Evolutionary conservation across 176 grass and related monocot species (phyloP).

Genomic region (Raddia distichophylla): DNA sequence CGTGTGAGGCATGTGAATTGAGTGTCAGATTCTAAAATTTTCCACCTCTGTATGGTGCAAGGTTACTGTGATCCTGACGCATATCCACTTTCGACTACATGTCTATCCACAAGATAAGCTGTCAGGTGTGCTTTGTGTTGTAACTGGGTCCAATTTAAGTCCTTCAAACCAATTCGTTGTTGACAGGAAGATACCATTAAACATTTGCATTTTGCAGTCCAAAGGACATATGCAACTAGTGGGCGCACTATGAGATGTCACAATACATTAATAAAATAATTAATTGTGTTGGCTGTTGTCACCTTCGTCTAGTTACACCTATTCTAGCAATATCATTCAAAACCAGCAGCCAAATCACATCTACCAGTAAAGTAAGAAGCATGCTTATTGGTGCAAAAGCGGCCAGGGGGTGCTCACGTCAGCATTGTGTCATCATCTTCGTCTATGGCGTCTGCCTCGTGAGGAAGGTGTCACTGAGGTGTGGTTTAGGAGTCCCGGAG

Average conservation of each 20-base stretch:
- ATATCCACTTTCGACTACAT: not conserved
- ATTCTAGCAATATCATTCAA: not conserved
- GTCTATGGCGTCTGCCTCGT: too few species aligned
- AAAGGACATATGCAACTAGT: not conserved
- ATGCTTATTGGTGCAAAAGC: too few species aligned
- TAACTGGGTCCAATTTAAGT: not conserved
- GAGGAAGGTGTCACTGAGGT: too few species aligned
- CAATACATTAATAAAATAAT: not conserved
- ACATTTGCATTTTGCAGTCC: constrained; percentile 12
- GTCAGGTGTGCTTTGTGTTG: not conserved
- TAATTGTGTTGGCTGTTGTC: not conserved
- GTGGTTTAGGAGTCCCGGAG: too few species aligned
- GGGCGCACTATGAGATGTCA: not conserved
- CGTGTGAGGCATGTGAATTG: too few species aligned
- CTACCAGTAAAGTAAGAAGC: not conserved
- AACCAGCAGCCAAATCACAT: constrained; percentile 14
- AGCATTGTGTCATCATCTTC: too few species aligned
- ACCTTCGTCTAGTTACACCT: not conserved
- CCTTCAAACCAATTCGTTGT: constrained; percentile 3
- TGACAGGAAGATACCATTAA: not conserved
- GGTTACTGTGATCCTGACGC: not conserved
- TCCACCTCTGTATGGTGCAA: not conserved
- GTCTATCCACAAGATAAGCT: not conserved
- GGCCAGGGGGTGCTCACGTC: too few species aligned
- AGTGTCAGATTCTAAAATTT: too few species aligned